Conservation (phyloP, 257 asterid genomes). For the Primulina eburnea region DNA sequence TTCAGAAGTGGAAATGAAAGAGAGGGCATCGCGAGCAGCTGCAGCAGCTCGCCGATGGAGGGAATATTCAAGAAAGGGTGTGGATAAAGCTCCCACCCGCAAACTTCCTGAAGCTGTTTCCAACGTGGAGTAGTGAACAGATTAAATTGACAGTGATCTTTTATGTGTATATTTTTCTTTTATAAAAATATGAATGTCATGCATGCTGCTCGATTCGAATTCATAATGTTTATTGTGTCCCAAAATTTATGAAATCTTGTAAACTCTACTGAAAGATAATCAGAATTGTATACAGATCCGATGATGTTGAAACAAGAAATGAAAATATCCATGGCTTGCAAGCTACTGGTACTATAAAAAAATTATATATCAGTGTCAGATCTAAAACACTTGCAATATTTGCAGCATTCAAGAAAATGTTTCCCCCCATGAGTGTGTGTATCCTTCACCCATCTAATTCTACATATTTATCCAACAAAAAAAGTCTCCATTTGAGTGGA, state of each 20-base stretch:
- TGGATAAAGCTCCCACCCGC: constrained; percentile 79
- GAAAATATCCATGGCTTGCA: not conserved
- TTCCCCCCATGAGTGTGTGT: no score
- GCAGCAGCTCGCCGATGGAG: constrained; percentile 98
- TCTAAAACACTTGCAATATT: no score
- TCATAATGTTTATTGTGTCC: constrained; percentile 8
- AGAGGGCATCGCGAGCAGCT: constrained; percentile 79
- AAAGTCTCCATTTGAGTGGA: constrained; percentile 18
- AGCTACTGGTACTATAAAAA: not conserved
- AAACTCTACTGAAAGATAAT: not conserved
- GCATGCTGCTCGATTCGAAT: constrained; percentile 12
- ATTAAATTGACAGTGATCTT: not conserved
- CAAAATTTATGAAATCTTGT: constrained; percentile 23
- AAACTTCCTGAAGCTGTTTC: constrained; percentile 79
- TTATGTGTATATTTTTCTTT: not conserved
- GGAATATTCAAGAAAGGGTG: constrained; percentile 86
- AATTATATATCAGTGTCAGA: no score
- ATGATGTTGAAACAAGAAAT: not conserved
- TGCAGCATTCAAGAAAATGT: no score
- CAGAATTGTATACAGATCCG: not conserved
- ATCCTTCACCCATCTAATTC: no score
- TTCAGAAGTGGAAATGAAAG: constrained; percentile 71
- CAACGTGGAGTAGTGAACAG: constrained; percentile 42
- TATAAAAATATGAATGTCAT: constrained; percentile 11
- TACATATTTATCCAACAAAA: no score